Evolutionary conservation across 2,329 filamentous ascomycete genomes (phyloP), one percentile per base, ranked within the genome.

Genomic region (Colletotrichum tofieldiae): DNA sequence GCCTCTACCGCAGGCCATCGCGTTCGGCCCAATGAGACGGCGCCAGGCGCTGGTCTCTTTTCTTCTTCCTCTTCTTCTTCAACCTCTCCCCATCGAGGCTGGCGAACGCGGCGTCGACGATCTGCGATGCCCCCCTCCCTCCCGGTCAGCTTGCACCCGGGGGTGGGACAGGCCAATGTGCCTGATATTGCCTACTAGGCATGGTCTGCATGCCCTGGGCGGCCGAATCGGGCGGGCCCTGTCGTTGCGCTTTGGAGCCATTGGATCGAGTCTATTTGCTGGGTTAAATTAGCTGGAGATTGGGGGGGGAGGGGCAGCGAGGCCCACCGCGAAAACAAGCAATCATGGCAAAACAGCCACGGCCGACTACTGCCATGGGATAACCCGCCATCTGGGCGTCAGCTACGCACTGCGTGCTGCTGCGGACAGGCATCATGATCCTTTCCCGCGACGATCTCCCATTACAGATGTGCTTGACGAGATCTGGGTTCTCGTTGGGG

Each of bases 381-480:
- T 26, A 26, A 26, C 23, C 23, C 14, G 26, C 23, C 29, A 32
- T 32, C 29, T 32, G 29, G 29, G 29, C 4, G 29, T 6, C 29
- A 32, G 29, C 29, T 32, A 32, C 29, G 6, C 29, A 32, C 6
- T 4, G 3, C 29, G 29, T 32, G 29, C 55, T 37, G 20, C 52
- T 16, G 59, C 20, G 20, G 18, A 23, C 60, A 62, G 37, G 32
- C 60, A 52, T 62, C 35, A 0, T 7, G 47, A 62, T 62, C 60
- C 60, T 62, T 51, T 62, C 47, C 60, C 60, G 60, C 45, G 45
- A 26, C 29, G 60, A 62, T 62, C 60, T 51, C 45, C 59, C 47
- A 51, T 52, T 62, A 37, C 45, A 52, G 60, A 62, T 39, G 6
- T 62, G 60, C 60, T 39, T 37, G 45, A 49, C 60, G 60, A 62